A percentile compares a stretch with the other conserved stretches of the same genome.
Evolutionary conservation across 108 stramenopile species (phyloP).

Genomic region (Nannochloropsis gaditana): DNA sequence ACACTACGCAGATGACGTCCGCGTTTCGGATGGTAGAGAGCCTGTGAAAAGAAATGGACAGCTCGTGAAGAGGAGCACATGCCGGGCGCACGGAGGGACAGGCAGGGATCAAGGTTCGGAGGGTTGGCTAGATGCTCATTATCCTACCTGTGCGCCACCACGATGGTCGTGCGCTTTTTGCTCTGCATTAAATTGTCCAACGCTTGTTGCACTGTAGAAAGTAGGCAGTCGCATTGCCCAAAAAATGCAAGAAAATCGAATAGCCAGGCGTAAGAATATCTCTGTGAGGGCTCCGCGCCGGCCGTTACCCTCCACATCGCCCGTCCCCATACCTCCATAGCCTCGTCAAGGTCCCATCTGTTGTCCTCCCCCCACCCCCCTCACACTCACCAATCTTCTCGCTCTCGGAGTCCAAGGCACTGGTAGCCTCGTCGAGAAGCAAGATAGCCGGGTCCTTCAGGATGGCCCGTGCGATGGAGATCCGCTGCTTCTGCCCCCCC

Average conservation of each 20-base stretch:
- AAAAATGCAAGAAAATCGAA: no score
- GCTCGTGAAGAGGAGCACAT: no score
- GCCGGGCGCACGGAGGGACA: no score
- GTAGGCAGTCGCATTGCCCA: no score
- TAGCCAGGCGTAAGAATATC: no score
- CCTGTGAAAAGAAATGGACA: neutral
- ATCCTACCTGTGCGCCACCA: slow-evolving; percentile 82
- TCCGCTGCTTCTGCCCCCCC: slow-evolving; percentile 67
- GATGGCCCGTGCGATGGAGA: slow-evolving; percentile 75
- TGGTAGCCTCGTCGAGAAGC: slow-evolving; percentile 67
- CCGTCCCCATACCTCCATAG: no score
- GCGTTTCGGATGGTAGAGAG: slow-evolving; percentile 69
- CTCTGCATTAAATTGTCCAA: slow-evolving; percentile 65
- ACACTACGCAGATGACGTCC: slow-evolving; percentile 72
- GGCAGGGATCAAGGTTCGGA: no score
- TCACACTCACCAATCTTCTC: neutral
- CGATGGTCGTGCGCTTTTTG: slow-evolving; percentile 39
- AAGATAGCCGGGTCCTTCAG: slow-evolving; percentile 87
- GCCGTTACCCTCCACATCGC: slow-evolving; percentile 50
- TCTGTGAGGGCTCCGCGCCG: slow-evolving; percentile 30
- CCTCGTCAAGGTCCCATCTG: no score
- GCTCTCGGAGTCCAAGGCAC: slow-evolving; percentile 64
- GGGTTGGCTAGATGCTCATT: neutral
- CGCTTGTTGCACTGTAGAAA: slow-evolving; percentile 66
- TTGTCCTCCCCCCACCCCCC: no score